phyloP scores from a whole-genome alignment of 371 early-diverging fungal genomes.

The Syncephalastrum contaminatum region DNA sequence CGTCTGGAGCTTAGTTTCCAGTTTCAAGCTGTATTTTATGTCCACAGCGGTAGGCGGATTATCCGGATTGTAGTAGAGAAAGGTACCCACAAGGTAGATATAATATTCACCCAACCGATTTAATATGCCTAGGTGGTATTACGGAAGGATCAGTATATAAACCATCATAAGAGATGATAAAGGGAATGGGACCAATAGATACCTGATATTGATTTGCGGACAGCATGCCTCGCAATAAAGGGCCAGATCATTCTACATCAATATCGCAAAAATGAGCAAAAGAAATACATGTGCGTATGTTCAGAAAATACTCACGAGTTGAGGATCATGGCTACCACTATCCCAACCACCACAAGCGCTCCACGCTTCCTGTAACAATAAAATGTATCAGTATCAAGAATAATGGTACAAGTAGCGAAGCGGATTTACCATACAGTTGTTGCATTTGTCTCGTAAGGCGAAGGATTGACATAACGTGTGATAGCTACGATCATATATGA shows the following conservation, averaged over 20 bases:
- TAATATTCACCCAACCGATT: conserved; percentile 45
- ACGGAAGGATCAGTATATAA: too few species aligned
- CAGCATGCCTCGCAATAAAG: conserved; percentile 57
- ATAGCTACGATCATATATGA: conserved; percentile 43
- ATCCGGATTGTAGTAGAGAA: conserved; percentile 32
- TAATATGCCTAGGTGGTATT: conserved; percentile 15
- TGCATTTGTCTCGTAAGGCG: conserved; percentile 27
- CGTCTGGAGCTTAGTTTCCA: conserved; percentile 41
- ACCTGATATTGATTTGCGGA: conserved; percentile 45
- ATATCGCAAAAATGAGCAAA: neutral
- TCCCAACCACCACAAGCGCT: conserved; percentile 52
- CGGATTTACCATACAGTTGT: conserved; percentile 38
- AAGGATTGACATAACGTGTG: conserved; percentile 31
- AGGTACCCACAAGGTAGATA: conserved; percentile 37
- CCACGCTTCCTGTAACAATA: conserved; percentile 42
- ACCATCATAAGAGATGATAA: too few species aligned
- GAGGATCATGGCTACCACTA: conserved; percentile 51
- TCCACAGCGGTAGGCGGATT: conserved; percentile 24
- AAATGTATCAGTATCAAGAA: neutral
- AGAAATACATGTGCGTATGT: neutral
- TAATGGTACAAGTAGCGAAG: neutral
- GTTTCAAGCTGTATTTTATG: conserved; percentile 28
- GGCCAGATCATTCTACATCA: conserved; percentile 54
- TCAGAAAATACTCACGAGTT: conserved; percentile 36
- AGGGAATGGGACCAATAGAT: neutral